phyloP scores from a whole-genome alignment of 1,284 basidiomycete genomes.

The Austroboletus niveus region DNA sequence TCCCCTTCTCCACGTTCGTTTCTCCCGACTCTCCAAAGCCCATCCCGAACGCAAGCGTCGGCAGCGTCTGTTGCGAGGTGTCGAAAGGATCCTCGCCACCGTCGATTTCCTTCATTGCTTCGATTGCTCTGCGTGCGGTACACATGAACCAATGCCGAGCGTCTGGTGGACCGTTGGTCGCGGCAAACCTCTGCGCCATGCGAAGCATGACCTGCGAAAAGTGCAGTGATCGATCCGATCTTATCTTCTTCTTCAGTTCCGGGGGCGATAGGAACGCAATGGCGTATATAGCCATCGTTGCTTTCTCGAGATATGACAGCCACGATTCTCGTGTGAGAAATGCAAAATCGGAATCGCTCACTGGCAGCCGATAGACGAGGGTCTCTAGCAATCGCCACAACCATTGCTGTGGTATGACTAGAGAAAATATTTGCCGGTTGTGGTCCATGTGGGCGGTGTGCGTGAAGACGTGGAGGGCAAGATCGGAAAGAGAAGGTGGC shows the following conservation, averaged over 20 bases:
- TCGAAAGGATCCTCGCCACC: constrained; percentile 76
- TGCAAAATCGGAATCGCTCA: constrained; percentile 75
- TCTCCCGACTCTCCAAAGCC: constrained; percentile 75
- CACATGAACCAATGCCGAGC: constrained; percentile 56
- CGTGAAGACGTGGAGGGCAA: constrained; percentile 83
- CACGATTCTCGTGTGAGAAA: constrained; percentile 65
- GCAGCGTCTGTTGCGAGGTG: constrained; percentile 50
- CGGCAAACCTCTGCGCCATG: constrained; percentile 60
- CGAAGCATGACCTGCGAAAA: constrained; percentile 65
- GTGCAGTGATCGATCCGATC: constrained; percentile 54
- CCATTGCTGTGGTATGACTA: constrained; percentile 54
- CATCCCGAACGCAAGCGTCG: constrained; percentile 69
- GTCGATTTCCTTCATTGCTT: constrained; percentile 84
- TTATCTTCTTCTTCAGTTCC: constrained; percentile 67
- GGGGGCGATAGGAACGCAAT: constrained; percentile 83
- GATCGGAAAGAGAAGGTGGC: constrained; percentile 65
- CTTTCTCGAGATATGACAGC: constrained; percentile 79
- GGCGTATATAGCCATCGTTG: constrained; percentile 80
- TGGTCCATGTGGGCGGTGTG: constrained; percentile 73
- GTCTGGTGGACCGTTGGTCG: constrained; percentile 43
- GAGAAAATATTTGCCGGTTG: constrained; percentile 75
- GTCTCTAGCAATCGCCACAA: constrained; percentile 65
- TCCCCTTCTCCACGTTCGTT: constrained; percentile 60
- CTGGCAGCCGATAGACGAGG: constrained; percentile 80
- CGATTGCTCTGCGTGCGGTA: constrained; percentile 74